Conservation (phyloP, 2,329 filamentous ascomycete species). For the Phialophora tarda region DNA sequence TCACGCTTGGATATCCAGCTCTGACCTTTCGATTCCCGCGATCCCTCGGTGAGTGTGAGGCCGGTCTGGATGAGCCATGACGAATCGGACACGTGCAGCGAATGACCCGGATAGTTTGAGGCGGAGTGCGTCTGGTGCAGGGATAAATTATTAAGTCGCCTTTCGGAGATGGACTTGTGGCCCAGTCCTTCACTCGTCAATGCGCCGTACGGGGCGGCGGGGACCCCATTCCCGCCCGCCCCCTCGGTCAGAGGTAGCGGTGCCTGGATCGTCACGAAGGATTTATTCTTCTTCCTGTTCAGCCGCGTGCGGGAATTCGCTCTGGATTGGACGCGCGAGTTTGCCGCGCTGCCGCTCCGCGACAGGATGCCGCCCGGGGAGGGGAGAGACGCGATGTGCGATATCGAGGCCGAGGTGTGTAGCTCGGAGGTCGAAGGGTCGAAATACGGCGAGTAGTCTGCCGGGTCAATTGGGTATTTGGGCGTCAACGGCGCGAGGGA, state of each 20-base stretch:
- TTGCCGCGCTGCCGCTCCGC: constrained; percentile 23
- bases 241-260: constrained; percentile 8
- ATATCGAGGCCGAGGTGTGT: constrained; percentile 45
- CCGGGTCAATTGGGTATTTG: constrained; percentile 57
- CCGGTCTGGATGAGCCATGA: constrained; percentile 65
- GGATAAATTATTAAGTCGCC: constrained; percentile 19
- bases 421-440: constrained; percentile 45
- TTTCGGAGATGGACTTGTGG: constrained; percentile 22
- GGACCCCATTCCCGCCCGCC: constrained; percentile 2
- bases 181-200: constrained; percentile 35
- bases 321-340: constrained; percentile 26
- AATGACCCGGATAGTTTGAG: not conserved
- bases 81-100: constrained; percentile 27
- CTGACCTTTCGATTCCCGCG: constrained; percentile 67
- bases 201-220: constrained; percentile 29
- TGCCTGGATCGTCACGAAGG: constrained; percentile 30
- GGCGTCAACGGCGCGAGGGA: constrained; percentile 66
- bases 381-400: constrained; percentile 41
- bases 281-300: constrained; percentile 31
- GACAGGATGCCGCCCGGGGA: constrained; percentile 37
- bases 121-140: not conserved
- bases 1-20: constrained; percentile 64
- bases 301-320: constrained; percentile 34
- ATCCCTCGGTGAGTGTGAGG: constrained; percentile 61
- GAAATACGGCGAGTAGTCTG: constrained; percentile 46